Evolutionary conservation across 1,139 yeast species (phyloP), one percentile per base, ranked within the genome.

Genomic region (Zygoascus hellenicus): DNA sequence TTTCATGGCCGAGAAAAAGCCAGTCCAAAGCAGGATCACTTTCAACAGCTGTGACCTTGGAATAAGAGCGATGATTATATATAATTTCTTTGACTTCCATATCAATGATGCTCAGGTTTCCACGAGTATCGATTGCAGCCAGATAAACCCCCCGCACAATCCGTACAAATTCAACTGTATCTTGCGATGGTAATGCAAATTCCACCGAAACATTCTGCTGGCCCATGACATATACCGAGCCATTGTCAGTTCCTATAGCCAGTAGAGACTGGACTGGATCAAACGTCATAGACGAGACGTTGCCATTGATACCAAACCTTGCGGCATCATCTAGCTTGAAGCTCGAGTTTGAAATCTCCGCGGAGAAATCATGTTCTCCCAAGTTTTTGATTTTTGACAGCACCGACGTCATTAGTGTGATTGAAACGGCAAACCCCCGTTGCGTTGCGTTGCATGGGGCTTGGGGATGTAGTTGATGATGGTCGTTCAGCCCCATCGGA

Each of bases 21-120:
- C 95, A 94, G 65, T 90, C 97, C 55, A 92, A 65, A 0, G 95
- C 76, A 0, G 97, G 96, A 58, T 94, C 98, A 2, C 83, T 66
- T 50, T 79, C 89, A 6, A 83, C 70, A 1, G 85, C 74, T 0
- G 84, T 71, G n/a, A 89, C 76, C 5, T 77, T 70, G 1, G 88
- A 82, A 0, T 88, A 83, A 13, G 58, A 47, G 17, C 59, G 56
- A 57, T 72, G 73, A 5, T 72, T 75, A 35, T 77, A 74, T 26
- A 87, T 63, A 29, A 85, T 70, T 52, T 72, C 71, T 58, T 83
- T 80, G 6, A 83, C 69, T 52, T 80, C 80, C 32, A 90, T 62
- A 0, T 96, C 87, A 44, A 86, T 74, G 2, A 90, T 83, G 19
- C 80, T 73, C 9, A 92, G 70, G 3, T 76, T 61, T 58, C 75